phyloP scores from a whole-genome alignment of 257 asterid species.

The Primulina huaijiensis region DNA sequence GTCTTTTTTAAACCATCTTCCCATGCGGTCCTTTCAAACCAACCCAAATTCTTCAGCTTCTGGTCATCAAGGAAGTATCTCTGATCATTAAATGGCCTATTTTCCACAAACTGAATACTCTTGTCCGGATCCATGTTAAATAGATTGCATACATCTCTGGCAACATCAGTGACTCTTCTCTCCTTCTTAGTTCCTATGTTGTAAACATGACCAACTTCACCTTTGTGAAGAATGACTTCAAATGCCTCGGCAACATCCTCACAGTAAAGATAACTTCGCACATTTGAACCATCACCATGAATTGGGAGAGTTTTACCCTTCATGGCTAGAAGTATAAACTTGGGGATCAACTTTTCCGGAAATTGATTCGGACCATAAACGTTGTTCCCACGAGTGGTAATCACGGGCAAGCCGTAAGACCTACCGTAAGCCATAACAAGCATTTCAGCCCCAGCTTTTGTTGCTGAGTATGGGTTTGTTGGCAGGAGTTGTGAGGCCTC shows the following conservation, averaged over 20 bases:
- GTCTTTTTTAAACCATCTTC: slow-evolving; percentile 60
- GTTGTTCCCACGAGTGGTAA: slow-evolving; percentile 67
- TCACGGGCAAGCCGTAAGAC: slow-evolving; percentile 66
- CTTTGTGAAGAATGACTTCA: slow-evolving; percentile 59
- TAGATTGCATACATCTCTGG: slow-evolving; percentile 52
- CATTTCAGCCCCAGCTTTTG: slow-evolving; percentile 77
- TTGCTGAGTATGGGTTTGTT: slow-evolving; percentile 66
- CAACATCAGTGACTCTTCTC: slow-evolving; percentile 61
- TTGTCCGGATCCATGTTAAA: slow-evolving; percentile 50
- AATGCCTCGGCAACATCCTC: slow-evolving; percentile 82
- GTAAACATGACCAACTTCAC: slow-evolving; percentile 70
- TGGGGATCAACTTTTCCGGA: slow-evolving; percentile 70
- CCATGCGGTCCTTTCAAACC: slow-evolving; percentile 63
- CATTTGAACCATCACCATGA: slow-evolving; percentile 69
- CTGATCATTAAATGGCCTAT: slow-evolving; percentile 75
- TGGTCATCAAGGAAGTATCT: slow-evolving; percentile 67
- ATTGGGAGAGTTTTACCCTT: slow-evolving; percentile 61
- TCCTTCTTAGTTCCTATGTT: slow-evolving; percentile 65
- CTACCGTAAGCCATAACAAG: slow-evolving; percentile 75
- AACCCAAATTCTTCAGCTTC: slow-evolving; percentile 60
- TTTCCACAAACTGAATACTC: slow-evolving; percentile 61
- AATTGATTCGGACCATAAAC: slow-evolving; percentile 74
- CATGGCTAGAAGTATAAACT: slow-evolving; percentile 67
- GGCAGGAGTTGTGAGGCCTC: slow-evolving; percentile 72
- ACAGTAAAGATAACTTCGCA: slow-evolving; percentile 63